Percentiles rank a stretch among this genome's conserved stretches.
Evolutionary conservation across 768 basidiomycete species (phyloP).

Genomic region (Boletus insuetus): DNA sequence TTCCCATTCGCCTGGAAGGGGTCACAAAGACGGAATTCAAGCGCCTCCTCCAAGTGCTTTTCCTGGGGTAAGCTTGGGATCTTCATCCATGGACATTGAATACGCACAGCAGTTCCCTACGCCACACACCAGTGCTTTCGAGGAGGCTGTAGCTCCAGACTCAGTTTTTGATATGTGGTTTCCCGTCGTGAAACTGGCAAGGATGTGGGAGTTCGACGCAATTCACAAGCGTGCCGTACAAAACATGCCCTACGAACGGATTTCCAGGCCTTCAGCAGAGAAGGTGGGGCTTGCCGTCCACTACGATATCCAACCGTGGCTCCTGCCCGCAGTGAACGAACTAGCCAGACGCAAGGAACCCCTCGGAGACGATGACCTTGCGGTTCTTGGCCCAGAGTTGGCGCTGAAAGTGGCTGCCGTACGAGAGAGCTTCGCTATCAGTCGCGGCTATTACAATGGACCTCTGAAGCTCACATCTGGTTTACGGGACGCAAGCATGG

Average conservation of each 20-base stretch:
- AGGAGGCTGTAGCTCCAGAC: neutral
- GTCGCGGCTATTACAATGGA: rapidly evolving
- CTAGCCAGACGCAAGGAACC: conserved; percentile 18
- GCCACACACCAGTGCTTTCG: neutral
- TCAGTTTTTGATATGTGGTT: conserved; percentile 33
- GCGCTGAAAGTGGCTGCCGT: conserved; percentile 21
- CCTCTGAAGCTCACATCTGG: neutral
- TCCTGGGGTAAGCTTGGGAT: conserved; percentile 8
- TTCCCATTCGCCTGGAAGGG: conserved; percentile 24
- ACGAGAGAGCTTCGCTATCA: conserved; percentile 13
- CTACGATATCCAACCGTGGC: conserved; percentile 35
- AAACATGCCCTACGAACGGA: conserved; percentile 20
- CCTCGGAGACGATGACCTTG: conserved; percentile 13
- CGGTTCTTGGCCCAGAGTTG: conserved; percentile 14
- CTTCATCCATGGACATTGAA: neutral
- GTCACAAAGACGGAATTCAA: conserved; percentile 26
- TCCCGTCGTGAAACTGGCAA: conserved; percentile 38
- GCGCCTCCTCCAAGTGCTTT: conserved; percentile 23
- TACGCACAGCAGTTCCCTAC: neutral
- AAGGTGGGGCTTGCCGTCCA: conserved; percentile 31
- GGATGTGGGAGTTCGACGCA: conserved; percentile 36
- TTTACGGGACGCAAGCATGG: neutral
- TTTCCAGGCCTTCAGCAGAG: conserved; percentile 14
- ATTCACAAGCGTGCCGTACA: conserved; percentile 31
- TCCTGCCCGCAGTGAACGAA: conserved; percentile 28